These are phyloP conservation scores for Microdochium trichocladiopsis DNA, from an alignment of 2,329 filamentous ascomycete genomes.

Conservation along the genomic window DNA sequence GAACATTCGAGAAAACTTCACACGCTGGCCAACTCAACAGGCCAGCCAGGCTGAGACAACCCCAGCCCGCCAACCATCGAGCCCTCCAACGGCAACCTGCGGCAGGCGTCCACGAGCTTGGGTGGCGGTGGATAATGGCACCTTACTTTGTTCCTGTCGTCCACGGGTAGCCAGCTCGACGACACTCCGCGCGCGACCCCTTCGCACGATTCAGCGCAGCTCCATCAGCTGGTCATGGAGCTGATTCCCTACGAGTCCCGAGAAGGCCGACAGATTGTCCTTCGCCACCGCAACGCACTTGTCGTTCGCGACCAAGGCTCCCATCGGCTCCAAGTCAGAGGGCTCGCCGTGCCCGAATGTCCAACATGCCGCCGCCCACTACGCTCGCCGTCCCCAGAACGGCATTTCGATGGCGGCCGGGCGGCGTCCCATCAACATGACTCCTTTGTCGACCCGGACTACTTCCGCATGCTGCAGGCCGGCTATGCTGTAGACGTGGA, in stretches of 20 bases:
- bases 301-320: slow-evolving; percentile 86
- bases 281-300: slow-evolving; percentile 89
- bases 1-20: not conserved
- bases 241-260: slow-evolving; percentile 69
- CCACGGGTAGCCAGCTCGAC: too few relatives aligned
- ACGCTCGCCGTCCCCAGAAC: slow-evolving; percentile 39
- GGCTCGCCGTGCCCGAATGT: slow-evolving; percentile 60
- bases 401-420: slow-evolving; percentile 35
- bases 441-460: slow-evolving; percentile 81
- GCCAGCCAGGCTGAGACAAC: too few relatives aligned
- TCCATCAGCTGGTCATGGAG: slow-evolving; percentile 37
- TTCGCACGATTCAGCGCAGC: not conserved
- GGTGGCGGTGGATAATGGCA: too few relatives aligned
- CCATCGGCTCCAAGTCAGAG: slow-evolving; percentile 76
- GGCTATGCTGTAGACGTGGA: slow-evolving; percentile 31
- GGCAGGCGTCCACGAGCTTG: too few relatives aligned
- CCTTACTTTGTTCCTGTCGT: too few relatives aligned
- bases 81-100: too few relatives aligned
- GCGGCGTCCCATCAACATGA: slow-evolving; percentile 30
- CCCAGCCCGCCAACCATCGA: too few relatives aligned
- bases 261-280: slow-evolving; percentile 70
- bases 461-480: slow-evolving; percentile 86
- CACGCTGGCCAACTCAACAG: too few relatives aligned
- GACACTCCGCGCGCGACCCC: too few relatives aligned
- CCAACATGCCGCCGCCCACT: slow-evolving; percentile 83